These are phyloP conservation scores for Trichoderma citrinoviride DNA, from an alignment of 2,329 filamentous ascomycete species.

Conservation along the genomic window DNA sequence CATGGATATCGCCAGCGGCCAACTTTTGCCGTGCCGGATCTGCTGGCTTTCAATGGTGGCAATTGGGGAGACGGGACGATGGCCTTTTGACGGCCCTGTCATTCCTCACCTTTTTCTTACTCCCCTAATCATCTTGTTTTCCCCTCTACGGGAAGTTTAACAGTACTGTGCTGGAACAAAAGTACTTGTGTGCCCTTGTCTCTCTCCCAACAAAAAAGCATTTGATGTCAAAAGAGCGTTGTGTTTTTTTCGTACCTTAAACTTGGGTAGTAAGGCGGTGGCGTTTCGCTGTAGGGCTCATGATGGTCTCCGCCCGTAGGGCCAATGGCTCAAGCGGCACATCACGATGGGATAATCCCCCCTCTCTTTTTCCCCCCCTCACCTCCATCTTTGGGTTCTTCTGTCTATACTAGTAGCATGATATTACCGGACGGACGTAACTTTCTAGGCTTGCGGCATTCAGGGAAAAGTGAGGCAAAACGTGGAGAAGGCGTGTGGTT, in stretches of 20 bases:
- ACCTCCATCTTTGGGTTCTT: too few relatives aligned
- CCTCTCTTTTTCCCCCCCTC: neutral
- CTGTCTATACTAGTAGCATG: too few relatives aligned
- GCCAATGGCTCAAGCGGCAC: slow-evolving; percentile 19
- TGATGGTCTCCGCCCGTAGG: slow-evolving; percentile 15
- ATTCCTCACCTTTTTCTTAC: neutral
- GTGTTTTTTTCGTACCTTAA: slow-evolving; percentile 6
- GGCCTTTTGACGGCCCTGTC: too few relatives aligned
- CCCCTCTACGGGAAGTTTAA: too few relatives aligned
- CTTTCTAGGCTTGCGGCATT: slow-evolving; percentile 3
- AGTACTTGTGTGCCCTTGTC: too few relatives aligned
- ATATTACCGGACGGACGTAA: slow-evolving; percentile 12
- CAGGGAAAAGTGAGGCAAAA: neutral
- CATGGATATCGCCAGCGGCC: neutral
- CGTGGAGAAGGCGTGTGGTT: neutral
- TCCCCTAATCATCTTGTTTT: too few relatives aligned
- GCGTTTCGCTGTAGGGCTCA: slow-evolving; percentile 17
- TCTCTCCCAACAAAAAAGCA: neutral
- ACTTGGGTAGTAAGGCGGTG: neutral
- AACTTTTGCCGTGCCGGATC: neutral
- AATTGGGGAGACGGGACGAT: too few relatives aligned
- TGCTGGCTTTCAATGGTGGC: neutral
- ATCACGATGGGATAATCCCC: slow-evolving; percentile 7
- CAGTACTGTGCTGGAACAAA: too few relatives aligned
- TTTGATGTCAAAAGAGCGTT: neutral